These are phyloP conservation scores for Fusarium albidum DNA, from an alignment of 2,329 filamentous ascomycete species.

Conservation along the genomic window DNA sequence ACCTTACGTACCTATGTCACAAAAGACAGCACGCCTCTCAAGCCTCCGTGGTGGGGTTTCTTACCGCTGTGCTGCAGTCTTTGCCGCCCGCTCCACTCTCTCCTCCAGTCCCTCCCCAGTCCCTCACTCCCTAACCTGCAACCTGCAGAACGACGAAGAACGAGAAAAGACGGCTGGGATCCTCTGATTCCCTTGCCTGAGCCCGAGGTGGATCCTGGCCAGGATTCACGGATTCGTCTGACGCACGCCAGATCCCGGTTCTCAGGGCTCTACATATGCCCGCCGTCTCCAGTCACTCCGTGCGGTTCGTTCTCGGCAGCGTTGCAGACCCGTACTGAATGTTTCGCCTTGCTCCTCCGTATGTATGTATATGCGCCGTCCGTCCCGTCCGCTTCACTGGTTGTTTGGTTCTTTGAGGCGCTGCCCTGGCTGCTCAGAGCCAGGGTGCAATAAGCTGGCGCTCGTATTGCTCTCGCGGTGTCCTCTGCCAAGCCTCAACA, in stretches of 20 bases:
- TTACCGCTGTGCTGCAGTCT: neutral
- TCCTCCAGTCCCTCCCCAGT: neutral
- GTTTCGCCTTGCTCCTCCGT: conserved; percentile 26
- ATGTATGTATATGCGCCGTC: too few species aligned
- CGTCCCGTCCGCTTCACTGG: conserved; percentile 17
- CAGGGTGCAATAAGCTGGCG: conserved; percentile 17
- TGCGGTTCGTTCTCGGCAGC: conserved; percentile 15
- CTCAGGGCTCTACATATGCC: conserved; percentile 15
- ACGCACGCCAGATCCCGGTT: too few species aligned
- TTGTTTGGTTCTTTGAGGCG: neutral
- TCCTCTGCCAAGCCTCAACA: conserved; percentile 30
- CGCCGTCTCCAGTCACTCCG: conserved; percentile 20
- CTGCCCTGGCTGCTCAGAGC: neutral
- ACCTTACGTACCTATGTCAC: too few species aligned
- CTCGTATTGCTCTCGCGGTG: conserved; percentile 25
- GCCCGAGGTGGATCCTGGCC: conserved; percentile 22
- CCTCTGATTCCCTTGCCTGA: conserved; percentile 13
- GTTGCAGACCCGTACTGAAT: conserved; percentile 3
- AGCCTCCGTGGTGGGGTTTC: neutral
- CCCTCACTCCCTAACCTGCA: conserved; percentile 1
- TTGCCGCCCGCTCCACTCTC: neutral
- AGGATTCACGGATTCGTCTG: conserved; percentile 35
- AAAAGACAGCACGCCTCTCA: neutral
- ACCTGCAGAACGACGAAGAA: conserved; percentile 2
- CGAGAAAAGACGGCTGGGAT: conserved; percentile 26